Evolutionary conservation across 805 yeast species (phyloP).

Genomic region (Candida quercuum): DNA sequence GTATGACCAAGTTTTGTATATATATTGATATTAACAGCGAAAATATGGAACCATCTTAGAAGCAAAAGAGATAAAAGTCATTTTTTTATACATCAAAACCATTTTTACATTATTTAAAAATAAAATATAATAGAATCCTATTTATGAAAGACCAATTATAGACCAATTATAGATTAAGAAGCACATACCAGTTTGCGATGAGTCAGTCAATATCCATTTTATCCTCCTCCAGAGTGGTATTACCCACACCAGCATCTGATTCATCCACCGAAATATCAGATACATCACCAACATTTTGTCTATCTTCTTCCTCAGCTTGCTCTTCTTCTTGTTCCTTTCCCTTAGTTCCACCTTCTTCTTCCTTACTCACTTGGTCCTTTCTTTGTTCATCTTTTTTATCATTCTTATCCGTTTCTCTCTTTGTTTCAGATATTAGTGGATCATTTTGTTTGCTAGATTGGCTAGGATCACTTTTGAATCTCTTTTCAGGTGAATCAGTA

Average conservation of each 20-base stretch:
- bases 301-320: background rate
- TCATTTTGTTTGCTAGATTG: background rate
- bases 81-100: background rate
- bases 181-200: no score
- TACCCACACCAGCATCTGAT: constrained; percentile 9
- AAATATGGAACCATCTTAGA: background rate
- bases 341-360: background rate
- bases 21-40: no score
- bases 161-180: background rate
- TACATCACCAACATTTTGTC: constrained; percentile 18
- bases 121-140: background rate
- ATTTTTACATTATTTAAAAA: background rate
- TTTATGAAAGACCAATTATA: background rate
- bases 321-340: background rate
- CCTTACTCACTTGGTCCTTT: no score
- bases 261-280: constrained; percentile 18
- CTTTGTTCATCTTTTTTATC: background rate
- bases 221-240: constrained; percentile 18
- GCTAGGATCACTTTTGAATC: constrained; percentile 6
- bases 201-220: constrained; percentile 19
- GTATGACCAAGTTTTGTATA: no score
- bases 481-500: constrained; percentile 18
- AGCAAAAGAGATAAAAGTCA: background rate
- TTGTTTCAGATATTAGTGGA: background rate
- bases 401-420: background rate